Base-by-base conservation (phyloP, 2,329 filamentous ascomycete genomes). In the Neonectria coccinea region DNA sequence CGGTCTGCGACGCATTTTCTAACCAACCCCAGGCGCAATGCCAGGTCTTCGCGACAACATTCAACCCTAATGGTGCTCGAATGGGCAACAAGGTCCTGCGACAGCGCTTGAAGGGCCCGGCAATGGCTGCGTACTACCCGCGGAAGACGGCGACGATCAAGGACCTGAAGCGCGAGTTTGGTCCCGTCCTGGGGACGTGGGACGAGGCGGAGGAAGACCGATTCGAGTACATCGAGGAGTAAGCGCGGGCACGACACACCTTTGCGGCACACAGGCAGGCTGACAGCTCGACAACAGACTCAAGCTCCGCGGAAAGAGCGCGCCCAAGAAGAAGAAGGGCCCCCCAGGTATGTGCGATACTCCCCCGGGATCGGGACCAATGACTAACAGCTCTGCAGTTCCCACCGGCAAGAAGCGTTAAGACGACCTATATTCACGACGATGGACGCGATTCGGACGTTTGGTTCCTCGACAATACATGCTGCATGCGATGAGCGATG, bases 11-110 rank as follows among this genome's bases (percentile, higher is more conserved):
- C 27, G 2, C 27, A 50, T 33, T 47, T 57, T 45, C 74, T 81
- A 48, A 79, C 66, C 29, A 5, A 20, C 11, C 1, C 45, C 73
- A 97, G 94, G 87, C 88, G 76, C 94, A 94, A 91, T 97, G 93
- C 86, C 89, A 90, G 78, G 88, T 98, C 82, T 99, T 98, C 85
- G 91, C 90, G 75, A 92, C 92, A 55, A 94, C 91, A 57, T 98
- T 90, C 85, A 99, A 99, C 81, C 96, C 96, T 27, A 86, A 93
- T 59, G 84, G 89, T 71, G 79, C 91, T 66, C 92, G 96, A 67
- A 88, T 93, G 72, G 96, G 96, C 75, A 97, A 96, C 83, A 97
- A 96, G 81, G 85, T 99, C 78, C 85, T 99, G 65, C 92, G 94
- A 75, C 92, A 97, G 79, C 89, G 94, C 75, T 84, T 98, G 67